phyloP scores from a whole-genome alignment of 148 eudicot species.

The Dysphania ambrosioides region DNA sequence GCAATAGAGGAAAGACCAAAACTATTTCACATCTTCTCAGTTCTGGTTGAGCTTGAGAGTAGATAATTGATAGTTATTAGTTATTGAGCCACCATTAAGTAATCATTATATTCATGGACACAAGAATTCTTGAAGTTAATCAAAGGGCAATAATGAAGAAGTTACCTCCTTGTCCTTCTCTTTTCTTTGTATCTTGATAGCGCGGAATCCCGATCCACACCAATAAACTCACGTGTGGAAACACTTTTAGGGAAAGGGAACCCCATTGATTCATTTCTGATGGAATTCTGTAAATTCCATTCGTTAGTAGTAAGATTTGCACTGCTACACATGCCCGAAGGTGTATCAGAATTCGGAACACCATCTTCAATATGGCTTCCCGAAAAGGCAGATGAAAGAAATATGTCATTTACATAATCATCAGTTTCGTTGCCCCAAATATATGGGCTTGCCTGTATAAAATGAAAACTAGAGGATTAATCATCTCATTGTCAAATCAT shows the following conservation, averaged over 20 bases:
- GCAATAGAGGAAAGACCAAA: background rate
- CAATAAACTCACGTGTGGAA: slow-evolving; percentile 43
- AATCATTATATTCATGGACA: background rate
- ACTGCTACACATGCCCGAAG: slow-evolving; percentile 36
- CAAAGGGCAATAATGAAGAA: slow-evolving; percentile 5
- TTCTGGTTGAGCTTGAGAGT: background rate
- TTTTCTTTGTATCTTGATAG: slow-evolving; percentile 81
- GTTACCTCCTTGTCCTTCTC: slow-evolving; percentile 77
- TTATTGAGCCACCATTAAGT: background rate
- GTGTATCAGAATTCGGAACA: slow-evolving; percentile 46
- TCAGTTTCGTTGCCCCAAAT: slow-evolving; percentile 26
- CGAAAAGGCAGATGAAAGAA: slow-evolving; percentile 30
- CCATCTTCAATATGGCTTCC: slow-evolving; percentile 44
- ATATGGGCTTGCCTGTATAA: slow-evolving; percentile 45
- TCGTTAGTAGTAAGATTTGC: slow-evolving; percentile 32
- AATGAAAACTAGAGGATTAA: slow-evolving; percentile 7
- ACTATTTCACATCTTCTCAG: background rate
- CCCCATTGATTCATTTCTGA: slow-evolving; percentile 27
- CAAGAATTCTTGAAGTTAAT: background rate
- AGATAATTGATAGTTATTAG: background rate
- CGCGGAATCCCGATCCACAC: slow-evolving; percentile 64
- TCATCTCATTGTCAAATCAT: background rate
- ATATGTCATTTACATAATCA: slow-evolving; percentile 36
- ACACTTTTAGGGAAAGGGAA: slow-evolving; percentile 38
- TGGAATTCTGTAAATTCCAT: slow-evolving; percentile 23